Base-by-base conservation (phyloP, 352 stramenopile species). In the Halophytophthora batemanensis region DNA sequence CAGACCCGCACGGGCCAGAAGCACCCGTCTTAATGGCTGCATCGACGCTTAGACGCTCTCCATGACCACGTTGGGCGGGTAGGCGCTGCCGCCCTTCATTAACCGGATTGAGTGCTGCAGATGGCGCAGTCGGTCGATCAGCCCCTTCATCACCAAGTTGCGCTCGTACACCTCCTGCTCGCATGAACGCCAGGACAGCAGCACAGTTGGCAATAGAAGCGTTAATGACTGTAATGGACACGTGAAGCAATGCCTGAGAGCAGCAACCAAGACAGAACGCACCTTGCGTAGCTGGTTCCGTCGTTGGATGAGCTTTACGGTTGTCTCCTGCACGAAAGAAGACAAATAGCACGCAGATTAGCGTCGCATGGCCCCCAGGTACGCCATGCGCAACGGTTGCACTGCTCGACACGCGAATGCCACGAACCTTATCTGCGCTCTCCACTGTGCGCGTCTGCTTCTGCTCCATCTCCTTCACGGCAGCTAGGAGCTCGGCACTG, bases 121-220 rank as follows among this genome's bases (percentile, higher is more conserved):
- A 29, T 85, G 70, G 15, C 83, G 77, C 50, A 93, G 47, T 28
- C 83, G 69, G 50, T 92, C 77, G 60, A 93, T 93, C 25, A 93
- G 66, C 2, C 76, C 76, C 59, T 92, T 91, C 78, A 93, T 90
- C 50, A 92, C 83, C 48, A 92, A 28, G 55, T 92, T 93, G 41
- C 78, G 81, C 55, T 92, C 80, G 45, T 90, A 87, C 12, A 92
- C 83, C 42, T 93, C 83, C 80, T 93, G 42, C 21, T 43, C 4
- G 21, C 19, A 8, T 31, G 19, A 48, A 44, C 6, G 50, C 14
- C 34, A 18, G 18, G 11, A 36, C 35, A 36, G 14, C 38, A 6
- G n/a, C 25, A 29, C 29, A 52, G 15, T 15, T 14, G 13, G 19
- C 19, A 17, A 14, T 39, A 12, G 6, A 23, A 35, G n/a, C 11